Evolutionary conservation across 1,139 yeast genomes (phyloP), one percentile per base, ranked within the genome.

Genomic region (Debaryomyces singareniensis): DNA sequence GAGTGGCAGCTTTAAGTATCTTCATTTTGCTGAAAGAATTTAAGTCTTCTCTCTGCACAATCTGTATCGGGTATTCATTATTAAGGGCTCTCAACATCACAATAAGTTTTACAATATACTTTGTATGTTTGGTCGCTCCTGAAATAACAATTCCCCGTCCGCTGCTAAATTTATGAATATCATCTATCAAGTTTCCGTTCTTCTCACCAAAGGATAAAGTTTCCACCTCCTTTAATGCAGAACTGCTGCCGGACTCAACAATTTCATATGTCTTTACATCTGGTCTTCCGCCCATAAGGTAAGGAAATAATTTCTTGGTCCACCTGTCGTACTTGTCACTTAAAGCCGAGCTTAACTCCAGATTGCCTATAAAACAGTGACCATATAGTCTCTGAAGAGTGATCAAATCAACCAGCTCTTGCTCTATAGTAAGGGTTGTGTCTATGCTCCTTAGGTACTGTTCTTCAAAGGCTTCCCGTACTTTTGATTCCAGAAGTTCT

Each of bases 71-170:
- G 3, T 65, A 40, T 23, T 44, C 37, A 35, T 63, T 63, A 37
- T 66, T 54, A 33, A 61, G 35, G 1, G 70, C 71, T 13, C 73
- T 47, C 13, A 67, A 44, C 1, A 64, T 52, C 14, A 65, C 40
- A 10, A 67, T 51, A 21, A 67, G 44, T 33, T 56, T 54, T 13
- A 54, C 44, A n/a, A 63, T 34, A 24, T 66, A 71, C 21, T 45
- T 45, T 3, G 55, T 42, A 37, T 62, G 61, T 26, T 50, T 45
- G 5, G 61, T 48, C 5, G 61, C 32, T 1, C 61, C 63, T 0
- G 70, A 54, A 1, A 67, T 42, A 1, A 64, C 69, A 9, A 67
- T 65, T 0, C 73, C 73, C 27, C 43, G 42, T 5, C 72, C 71
- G 20, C 51, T 48, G 18, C 47, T 39, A 13, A 51, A 40, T n/a